Evolutionary conservation across 2,329 filamentous ascomycete genomes (phyloP).

Genomic region (Uncinocarpus reesii): DNA sequence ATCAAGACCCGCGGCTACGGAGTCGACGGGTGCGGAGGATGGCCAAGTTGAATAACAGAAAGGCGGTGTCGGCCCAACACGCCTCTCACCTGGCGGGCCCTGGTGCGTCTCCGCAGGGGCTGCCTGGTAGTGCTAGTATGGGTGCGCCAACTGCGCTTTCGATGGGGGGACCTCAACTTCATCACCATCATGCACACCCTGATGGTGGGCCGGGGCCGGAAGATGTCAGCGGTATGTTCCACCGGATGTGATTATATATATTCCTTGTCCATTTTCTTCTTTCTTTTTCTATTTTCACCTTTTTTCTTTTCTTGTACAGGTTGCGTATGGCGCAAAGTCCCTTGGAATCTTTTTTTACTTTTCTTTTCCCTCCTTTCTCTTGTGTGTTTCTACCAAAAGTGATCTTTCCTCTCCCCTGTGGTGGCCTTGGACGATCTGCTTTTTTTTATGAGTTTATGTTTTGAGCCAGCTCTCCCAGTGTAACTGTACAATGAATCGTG

Average conservation of each 20-base stretch:
- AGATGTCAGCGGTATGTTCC: constrained; percentile 95
- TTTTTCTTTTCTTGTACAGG: constrained; percentile 19
- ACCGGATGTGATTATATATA: constrained; percentile 64
- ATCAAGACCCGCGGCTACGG: constrained; percentile 82
- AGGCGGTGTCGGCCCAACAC: constrained; percentile 52
- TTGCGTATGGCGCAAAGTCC: background rate
- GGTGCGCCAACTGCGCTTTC: constrained; percentile 48
- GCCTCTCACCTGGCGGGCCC: constrained; percentile 57
- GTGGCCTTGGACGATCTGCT: constrained; percentile 21
- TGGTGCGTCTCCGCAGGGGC: constrained; percentile 50
- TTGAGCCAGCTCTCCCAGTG: constrained; percentile 1
- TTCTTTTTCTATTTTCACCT: no score
- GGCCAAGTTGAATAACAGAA: constrained; percentile 89
- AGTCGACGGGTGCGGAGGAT: constrained; percentile 86
- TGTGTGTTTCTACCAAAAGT: constrained; percentile 1
- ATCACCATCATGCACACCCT: constrained; percentile 65
- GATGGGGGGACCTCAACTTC: constrained; percentile 57
- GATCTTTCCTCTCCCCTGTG: constrained; percentile 16
- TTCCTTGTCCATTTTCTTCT: no score
- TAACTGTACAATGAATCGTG: constrained; percentile 11
- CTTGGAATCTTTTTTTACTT: constrained; percentile 22
- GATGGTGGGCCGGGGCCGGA: constrained; percentile 53
- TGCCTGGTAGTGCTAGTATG: constrained; percentile 41
- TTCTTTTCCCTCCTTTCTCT: constrained; percentile 20
- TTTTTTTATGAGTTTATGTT: background rate